Evolutionary conservation across 805 yeast genomes (phyloP).

Genomic region (Zygoascus bituminiphila): DNA sequence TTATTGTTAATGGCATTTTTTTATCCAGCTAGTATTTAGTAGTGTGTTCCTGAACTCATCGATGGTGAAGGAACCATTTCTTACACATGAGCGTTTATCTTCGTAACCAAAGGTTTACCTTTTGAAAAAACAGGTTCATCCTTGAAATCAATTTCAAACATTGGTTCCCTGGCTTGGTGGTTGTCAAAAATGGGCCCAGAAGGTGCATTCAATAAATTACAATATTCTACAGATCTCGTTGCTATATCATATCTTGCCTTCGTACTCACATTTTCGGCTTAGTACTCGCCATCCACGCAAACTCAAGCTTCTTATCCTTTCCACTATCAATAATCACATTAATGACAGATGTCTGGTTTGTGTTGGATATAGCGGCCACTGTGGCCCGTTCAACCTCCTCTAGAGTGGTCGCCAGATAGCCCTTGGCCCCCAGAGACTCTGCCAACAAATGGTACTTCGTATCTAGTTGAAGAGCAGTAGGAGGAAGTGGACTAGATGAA

Average conservation of each 20-base stretch:
- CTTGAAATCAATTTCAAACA: too few relatives aligned
- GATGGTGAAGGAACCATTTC: too few relatives aligned
- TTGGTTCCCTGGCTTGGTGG: too few relatives aligned
- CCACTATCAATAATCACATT: slow-evolving; percentile 60
- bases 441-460: slow-evolving; percentile 53
- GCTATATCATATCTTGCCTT: neutral
- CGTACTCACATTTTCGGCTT: slow-evolving; percentile 24
- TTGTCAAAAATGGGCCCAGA: too few relatives aligned
- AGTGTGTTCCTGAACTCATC: too few relatives aligned
- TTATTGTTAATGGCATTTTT: neutral
- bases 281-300: slow-evolving; percentile 62
- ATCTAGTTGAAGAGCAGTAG: slow-evolving; percentile 51
- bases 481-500: slow-evolving; percentile 33
- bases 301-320: slow-evolving; percentile 43
- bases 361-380: slow-evolving; percentile 29
- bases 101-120: too few relatives aligned
- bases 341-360: slow-evolving; percentile 37
- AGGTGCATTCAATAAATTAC: too few relatives aligned
- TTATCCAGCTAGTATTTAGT: neutral
- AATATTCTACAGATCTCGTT: too few relatives aligned
- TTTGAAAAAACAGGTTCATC: too few relatives aligned
- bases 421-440: slow-evolving; percentile 48
- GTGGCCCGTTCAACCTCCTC: slow-evolving; percentile 32
- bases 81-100: too few relatives aligned
- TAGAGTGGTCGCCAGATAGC: slow-evolving; percentile 38